A percentile compares a stretch with the other conserved stretches of the same genome.
Conservation (phyloP, 805 yeast species). For the Priceomyces haplophilus region DNA sequence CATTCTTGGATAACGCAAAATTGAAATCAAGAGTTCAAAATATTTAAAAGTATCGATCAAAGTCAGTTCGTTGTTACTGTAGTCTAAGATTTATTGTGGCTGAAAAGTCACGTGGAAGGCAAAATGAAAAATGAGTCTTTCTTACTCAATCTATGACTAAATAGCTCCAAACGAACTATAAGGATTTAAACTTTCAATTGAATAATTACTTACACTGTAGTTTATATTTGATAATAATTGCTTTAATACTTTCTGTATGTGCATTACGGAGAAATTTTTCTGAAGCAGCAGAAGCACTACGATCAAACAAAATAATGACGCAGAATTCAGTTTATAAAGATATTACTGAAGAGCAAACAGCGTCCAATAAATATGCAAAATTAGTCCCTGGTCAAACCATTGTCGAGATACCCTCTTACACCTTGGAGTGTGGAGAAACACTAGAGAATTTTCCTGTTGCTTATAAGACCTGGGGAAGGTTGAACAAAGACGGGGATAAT, state of each 20-base stretch:
- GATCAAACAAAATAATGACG: not conserved
- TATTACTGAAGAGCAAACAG: conserved; percentile 43
- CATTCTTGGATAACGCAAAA: too few relatives aligned
- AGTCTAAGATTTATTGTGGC: not conserved
- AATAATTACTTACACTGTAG: too few relatives aligned
- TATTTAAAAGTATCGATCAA: too few relatives aligned
- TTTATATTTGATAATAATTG: too few relatives aligned
- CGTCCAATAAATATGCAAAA: conserved; percentile 62
- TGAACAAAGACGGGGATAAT: conserved; percentile 68
- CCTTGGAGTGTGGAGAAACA: conserved; percentile 78
- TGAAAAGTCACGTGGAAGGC: not conserved
- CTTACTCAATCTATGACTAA: too few relatives aligned
- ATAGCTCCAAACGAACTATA: too few relatives aligned
- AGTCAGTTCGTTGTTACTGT: too few relatives aligned
- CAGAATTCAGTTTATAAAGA: conserved; percentile 29
- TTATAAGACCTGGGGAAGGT: conserved; percentile 91
- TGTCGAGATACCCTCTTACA: conserved; percentile 69
- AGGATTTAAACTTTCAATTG: too few relatives aligned
- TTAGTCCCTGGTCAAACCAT: conserved; percentile 76
- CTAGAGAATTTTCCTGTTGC: conserved; percentile 82
- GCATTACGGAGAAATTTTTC: too few relatives aligned
- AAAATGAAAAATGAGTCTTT: not conserved
- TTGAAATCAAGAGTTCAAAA: too few relatives aligned
- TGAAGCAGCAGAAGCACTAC: too few relatives aligned
- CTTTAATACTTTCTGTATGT: too few relatives aligned